These are phyloP conservation scores for Epichloe typhina DNA, from an alignment of 2,329 filamentous ascomycete genomes.

Conservation along the genomic window DNA sequence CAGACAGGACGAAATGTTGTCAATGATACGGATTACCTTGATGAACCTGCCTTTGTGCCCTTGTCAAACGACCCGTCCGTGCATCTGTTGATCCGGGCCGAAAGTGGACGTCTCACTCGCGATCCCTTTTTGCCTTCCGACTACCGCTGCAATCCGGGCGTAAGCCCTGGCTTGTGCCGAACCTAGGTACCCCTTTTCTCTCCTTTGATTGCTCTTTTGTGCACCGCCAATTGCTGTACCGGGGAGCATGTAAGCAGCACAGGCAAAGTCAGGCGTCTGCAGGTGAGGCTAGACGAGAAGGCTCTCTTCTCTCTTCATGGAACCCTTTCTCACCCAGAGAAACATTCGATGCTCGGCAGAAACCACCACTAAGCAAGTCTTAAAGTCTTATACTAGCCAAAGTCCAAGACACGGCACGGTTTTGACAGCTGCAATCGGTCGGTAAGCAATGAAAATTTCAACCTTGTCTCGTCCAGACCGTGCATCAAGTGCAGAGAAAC, in stretches of 20 bases:
- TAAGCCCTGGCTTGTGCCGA: not conserved
- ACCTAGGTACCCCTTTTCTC: not conserved
- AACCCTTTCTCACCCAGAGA: too few relatives aligned
- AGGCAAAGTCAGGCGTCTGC: too few relatives aligned
- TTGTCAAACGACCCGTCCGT: not conserved
- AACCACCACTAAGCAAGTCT: not conserved
- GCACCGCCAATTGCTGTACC: not conserved
- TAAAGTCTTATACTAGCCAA: rapidly evolving
- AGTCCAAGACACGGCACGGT: too few relatives aligned
- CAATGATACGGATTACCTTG: not conserved
- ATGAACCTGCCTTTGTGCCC: not conserved
- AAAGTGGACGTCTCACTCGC: not conserved
- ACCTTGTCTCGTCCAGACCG: not conserved
- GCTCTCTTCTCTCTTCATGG: too few relatives aligned
- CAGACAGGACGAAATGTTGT: too few relatives aligned
- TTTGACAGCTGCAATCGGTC: too few relatives aligned
- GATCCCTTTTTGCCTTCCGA: too few relatives aligned
- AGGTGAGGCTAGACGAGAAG: too few relatives aligned
- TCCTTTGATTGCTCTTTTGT: not conserved
- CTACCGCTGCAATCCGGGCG: not conserved
- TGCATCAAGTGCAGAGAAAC: not conserved
- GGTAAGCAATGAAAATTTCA: not conserved
- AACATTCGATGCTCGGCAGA: too few relatives aligned
- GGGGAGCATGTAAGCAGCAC: too few relatives aligned
- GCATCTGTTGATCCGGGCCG: not conserved